Conservation (phyloP, 495 filamentous ascomycete species). For the Annulohypoxylon maeteangense region DNA sequence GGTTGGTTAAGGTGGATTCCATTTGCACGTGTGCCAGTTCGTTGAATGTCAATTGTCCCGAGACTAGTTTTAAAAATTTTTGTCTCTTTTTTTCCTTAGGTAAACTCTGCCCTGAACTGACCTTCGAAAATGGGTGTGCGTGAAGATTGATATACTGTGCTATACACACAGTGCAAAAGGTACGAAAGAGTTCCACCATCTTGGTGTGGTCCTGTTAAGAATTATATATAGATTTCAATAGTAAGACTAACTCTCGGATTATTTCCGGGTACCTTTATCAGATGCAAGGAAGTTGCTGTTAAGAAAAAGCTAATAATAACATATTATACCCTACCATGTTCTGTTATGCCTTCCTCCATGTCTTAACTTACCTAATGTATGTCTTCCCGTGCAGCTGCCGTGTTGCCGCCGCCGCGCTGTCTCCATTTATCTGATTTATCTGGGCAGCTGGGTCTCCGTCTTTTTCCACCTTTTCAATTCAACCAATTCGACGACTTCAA, state of each 20-base stretch:
- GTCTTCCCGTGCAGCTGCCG: slow-evolving; percentile 21
- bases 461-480: not conserved
- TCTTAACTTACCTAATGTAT: slow-evolving; percentile 24
- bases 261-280: not conserved
- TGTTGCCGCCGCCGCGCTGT: slow-evolving; percentile 14
- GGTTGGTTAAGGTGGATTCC: not conserved
- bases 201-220: not conserved
- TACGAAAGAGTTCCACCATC: not conserved
- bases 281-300: slow-evolving; percentile 1
- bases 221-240: not conserved
- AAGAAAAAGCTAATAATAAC: slow-evolving; percentile 15
- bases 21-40: slow-evolving; percentile 35
- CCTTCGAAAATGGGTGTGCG: not conserved
- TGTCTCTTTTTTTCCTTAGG: not conserved
- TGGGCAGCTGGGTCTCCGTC: slow-evolving; percentile 8
- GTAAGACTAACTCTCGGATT: not conserved
- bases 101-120: not conserved
- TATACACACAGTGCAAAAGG: not conserved
- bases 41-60: slow-evolving; percentile 28
- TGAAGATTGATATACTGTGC: not conserved
- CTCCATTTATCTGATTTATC: slow-evolving; percentile 37
- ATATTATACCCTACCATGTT: slow-evolving; percentile 1
- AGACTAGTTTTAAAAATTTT: slow-evolving; percentile 7
- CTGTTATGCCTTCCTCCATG: not conserved
- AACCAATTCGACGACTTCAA: not conserved